Base-by-base conservation (phyloP, 2,329 filamentous ascomycete species). In the Exophiala phaeomuriformis region DNA sequence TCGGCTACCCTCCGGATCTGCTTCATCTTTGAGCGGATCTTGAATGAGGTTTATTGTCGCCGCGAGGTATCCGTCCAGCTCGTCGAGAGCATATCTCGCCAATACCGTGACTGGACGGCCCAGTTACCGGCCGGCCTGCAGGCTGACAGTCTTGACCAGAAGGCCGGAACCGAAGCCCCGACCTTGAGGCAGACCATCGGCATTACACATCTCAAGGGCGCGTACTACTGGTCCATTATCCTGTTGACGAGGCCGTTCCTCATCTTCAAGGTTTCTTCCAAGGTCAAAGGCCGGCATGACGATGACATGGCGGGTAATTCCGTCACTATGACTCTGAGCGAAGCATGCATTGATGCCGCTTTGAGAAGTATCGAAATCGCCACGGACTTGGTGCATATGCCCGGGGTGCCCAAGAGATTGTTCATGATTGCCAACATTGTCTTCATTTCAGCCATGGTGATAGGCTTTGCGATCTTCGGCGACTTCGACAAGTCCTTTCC, bases 171-270 rank as follows among this genome's bases (percentile, higher is more conserved):
- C 56, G 7, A 68, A 7, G 64, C 69, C 19, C 61, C 64, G 19
- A 66, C 56, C 0, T 63, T 68, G 44, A 63, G 69, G 36, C 67
- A 63, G 31, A 68, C 68, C 5, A 62, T 77, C 5, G 74, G 74
- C 2, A 72, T 75, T 3, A 75, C 73, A n/a, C 75, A 77, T 40
- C 69, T 75, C 1, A 68, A 78, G 9, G 73, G 73, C 32, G 71
- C 75, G 2, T 79, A 78, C 53, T 77, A 77, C 60, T 79, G 76
- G 66, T 75, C 74, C 1, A 77, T 79, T 41, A 77, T 78, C 63
- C 66, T 79, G 2, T 64, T 78, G 3, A 77, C 76, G 4, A 67
- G 76, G n/a, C 76, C 76, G 0, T 79, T 79, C 51, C 66, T 79
- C 7, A 72, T 77, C 29, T 78, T 76, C 58, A 72, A 76, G 47